phyloP scores from a whole-genome alignment of 768 basidiomycete genomes.

The Galerina marginata region DNA sequence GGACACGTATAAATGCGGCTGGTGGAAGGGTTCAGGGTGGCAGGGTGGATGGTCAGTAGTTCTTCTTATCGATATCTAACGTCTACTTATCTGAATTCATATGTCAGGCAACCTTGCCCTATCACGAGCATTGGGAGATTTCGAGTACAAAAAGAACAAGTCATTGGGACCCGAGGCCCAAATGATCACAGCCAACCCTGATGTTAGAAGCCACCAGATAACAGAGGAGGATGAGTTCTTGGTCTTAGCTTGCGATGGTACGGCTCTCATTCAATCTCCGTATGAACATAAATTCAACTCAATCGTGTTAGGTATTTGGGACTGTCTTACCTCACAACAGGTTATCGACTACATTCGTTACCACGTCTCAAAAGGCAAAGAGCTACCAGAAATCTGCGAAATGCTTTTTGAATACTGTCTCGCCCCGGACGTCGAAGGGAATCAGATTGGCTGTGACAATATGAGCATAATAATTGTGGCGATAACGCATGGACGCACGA shows the following conservation, averaged over 20 bases:
- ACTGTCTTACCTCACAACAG: slow-evolving; percentile 93
- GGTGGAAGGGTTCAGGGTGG: slow-evolving; percentile 97
- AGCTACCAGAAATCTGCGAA: slow-evolving; percentile 85
- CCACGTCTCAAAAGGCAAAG: slow-evolving; percentile 77
- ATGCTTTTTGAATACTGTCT: slow-evolving; percentile 91
- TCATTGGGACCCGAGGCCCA: slow-evolving; percentile 86
- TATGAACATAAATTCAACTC: slow-evolving; percentile 1
- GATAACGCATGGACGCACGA: slow-evolving; percentile 83
- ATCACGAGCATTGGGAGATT: slow-evolving; percentile 95
- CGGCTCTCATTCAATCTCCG: neutral
- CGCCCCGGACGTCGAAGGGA: slow-evolving; percentile 90
- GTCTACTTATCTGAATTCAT: slow-evolving; percentile 3
- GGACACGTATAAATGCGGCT: slow-evolving; percentile 81
- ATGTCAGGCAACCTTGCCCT: slow-evolving; percentile 88
- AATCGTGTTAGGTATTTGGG: slow-evolving; percentile 85
- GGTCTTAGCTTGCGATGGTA: slow-evolving; percentile 97
- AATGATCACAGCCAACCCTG: slow-evolving; percentile 94
- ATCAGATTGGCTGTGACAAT: slow-evolving; percentile 97
- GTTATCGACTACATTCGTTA: slow-evolving; percentile 88
- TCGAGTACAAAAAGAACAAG: slow-evolving; percentile 97
- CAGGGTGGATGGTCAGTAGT: slow-evolving; percentile 85
- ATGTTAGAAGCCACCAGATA: slow-evolving; percentile 81
- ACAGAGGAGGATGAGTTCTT: slow-evolving; percentile 94
- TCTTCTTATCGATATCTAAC: neutral
- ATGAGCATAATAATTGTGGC: slow-evolving; percentile 97